Base-by-base conservation (phyloP, 805 yeast genomes). In the Pichia sporocuriosa region DNA sequence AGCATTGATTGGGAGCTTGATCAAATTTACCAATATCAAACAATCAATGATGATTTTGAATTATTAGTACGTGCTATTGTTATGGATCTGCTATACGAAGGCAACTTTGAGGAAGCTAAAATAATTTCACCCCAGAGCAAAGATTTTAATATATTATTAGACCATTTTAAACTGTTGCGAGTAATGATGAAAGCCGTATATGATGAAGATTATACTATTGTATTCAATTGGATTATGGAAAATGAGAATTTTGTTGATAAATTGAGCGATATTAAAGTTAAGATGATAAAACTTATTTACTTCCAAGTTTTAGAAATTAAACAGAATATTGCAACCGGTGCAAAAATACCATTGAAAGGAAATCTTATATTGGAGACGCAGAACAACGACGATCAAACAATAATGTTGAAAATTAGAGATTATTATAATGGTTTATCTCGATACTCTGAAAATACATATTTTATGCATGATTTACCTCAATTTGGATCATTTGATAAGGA, bases 51-150 rank as follows among this genome's bases (percentile, higher is more conserved):
- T 15, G 36, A 43, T 15, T 9, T 22, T 12, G 19, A 37, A 17
- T 30, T 35, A 16, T 25, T 46, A 8, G 57, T 54, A 22, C 45
- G 62, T 21, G 54, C 66, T 4, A 52, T 63, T 11, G 48, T 56
- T 6, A 53, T 60, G 55, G 65, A 63, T 45, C 43, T 63, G 17
- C 33, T 63, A 22, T 42, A 65, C 32, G 53, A 54, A 15, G 66
- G 65, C 1, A 49, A 57, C 15, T 58, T 62, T 42, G 58, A 52
- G 2, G 48, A 53, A 15, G 26, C 46, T 1, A 25, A 9, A n/a
- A 13, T 22, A 5, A 21, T 19, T 12, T 22, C 21, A 12, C 22
- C 19, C 6, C 15, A 19, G n/a, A 36, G 25, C 4, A 17, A 20
- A 1, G 26, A 34, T 13, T 32, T 42, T 4, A 35, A 33, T 4